Evolutionary conservation across 768 basidiomycete species (phyloP), one percentile per base, ranked within the genome.

Genomic region (Trametes punicea): DNA sequence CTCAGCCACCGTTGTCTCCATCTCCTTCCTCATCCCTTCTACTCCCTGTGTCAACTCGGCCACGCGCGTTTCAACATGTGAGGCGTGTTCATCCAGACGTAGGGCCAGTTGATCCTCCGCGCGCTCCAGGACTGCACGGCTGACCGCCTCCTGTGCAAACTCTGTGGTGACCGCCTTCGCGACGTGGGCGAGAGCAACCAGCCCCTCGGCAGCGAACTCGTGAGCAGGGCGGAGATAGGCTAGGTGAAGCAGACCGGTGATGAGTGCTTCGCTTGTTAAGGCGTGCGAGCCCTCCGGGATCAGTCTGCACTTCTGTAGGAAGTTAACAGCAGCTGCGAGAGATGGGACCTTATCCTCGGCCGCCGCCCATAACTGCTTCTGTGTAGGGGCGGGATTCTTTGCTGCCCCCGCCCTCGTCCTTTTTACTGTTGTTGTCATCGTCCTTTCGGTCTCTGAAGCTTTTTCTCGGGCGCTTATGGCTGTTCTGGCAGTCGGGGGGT

Each of bases 171-270:
- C 30, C 1, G 11, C 47, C 30, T 21, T 33, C 0, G 55, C 55
- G 7, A 56, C 30, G 16, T 44, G 18, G 9, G 55, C 46, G 55
- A 56, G 34, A 15, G 46, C 47, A 31, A 56, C 49, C 3, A 56
- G 55, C 2, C 55, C 46, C 9, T 41, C 6, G 2, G 30, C 1
- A 2, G 55, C 46, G 15, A 56, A 26, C 13, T 54, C 45, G 16
- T 21, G 2, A 30, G 46, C 6, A 20, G 55, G 46, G 8, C 30
- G 20, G 11, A 13, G 11, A 15, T 6, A 34, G 1, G 55, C 46
- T 15, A 56, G 20, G 30, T 56, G 55, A 1, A 56, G 40, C 2
- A 56, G 46, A 2, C 55, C 55, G 10, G 55, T 21, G 41, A 56
- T 34, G 30, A 56, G 55, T n/a, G 46, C 4, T 21, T 41, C 39